A percentile compares a stretch with the other conserved stretches of the same genome.
These are phyloP conservation scores for Ceratocystis huliohia DNA, from an alignment of 2,329 filamentous ascomycete species.

Conservation along the genomic window DNA sequence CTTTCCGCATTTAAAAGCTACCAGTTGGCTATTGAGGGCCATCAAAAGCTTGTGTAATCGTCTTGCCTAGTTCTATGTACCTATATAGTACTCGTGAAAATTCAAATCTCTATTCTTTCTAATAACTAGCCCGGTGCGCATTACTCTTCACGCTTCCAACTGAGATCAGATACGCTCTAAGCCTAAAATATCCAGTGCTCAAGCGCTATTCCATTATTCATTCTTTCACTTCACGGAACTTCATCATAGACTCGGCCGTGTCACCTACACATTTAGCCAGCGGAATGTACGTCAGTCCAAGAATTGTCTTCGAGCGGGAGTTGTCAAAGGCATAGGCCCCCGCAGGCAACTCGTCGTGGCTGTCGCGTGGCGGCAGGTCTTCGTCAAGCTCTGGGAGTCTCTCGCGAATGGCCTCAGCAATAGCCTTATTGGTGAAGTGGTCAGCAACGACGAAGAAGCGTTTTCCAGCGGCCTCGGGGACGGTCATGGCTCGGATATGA, in stretches of 20 bases:
- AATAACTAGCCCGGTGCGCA: no score
- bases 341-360: conserved; percentile 26
- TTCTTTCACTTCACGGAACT: not conserved
- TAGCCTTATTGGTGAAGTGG: conserved; percentile 30
- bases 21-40: no score
- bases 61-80: no score
- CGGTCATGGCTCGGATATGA: conserved; percentile 47
- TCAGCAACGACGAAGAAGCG: conserved; percentile 46
- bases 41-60: no score
- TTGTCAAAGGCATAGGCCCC: conserved; percentile 38
- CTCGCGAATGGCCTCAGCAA: conserved; percentile 29
- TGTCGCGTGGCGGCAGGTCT: conserved; percentile 29
- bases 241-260: conserved; percentile 18
- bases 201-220: not conserved
- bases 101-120: no score
- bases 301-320: conserved; percentile 34
- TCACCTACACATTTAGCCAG: conserved; percentile 41
- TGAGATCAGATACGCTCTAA: no score
- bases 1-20: no score
- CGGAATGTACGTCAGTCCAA: conserved; percentile 39
- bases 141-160: no score
- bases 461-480: conserved; percentile 44
- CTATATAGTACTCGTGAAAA: no score
- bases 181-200: not conserved
- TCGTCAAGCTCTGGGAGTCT: conserved; percentile 24